Evolutionary conservation across 2,329 filamentous ascomycete species (phyloP), one percentile per base, ranked within the genome.

Genomic region (Cercospora sp.): DNA sequence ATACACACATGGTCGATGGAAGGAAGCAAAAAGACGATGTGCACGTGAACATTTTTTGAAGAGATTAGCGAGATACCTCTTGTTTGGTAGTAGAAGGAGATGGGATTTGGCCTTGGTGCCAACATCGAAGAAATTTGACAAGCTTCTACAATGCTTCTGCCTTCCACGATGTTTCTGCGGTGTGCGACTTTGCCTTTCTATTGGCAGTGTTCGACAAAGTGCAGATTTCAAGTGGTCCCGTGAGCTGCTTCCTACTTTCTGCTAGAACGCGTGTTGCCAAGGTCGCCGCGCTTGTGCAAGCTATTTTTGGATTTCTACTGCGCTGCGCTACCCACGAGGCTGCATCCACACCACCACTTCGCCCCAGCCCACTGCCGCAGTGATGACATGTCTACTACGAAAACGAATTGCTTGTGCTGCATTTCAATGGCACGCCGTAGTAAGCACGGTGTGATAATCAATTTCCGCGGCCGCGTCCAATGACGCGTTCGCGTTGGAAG

Each of bases 41-140:
- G 18, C 28, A 59, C 55, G 55, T 36, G 55, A 28, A 36, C 30
- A 33, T 16, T 48, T 36, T 53, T 55, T 16, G 48, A 28, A 28
- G 48, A 28, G 48, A 3, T 26, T 55, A 28, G 48, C 48, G 23
- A 55, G 26, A 26, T 48, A 55, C 48, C 10, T 28, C 36, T 42
- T 42, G 36, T 42, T 26, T 55, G 48, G 48, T 10, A 55, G 48
- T 26, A 59, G 55, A 20, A 33, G 30, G 55, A 58, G 53, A 55
- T 28, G 55, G 7, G 51, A 53, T 26, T 20, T 10, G 55, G 30
- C 55, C 8, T 59, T 18, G 55, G 12, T 59, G 55, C 55, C 55
- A 23, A 2, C 7, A 59, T 59, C 55, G 55, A 59, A 59, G n/a
- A 59, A 59, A n/a, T n/a, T 59, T 36, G 16, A 59, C 55, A 59